Evolutionary conservation across 2,329 filamentous ascomycete species (phyloP).

Genomic region (Pseudodiploospora longispora): DNA sequence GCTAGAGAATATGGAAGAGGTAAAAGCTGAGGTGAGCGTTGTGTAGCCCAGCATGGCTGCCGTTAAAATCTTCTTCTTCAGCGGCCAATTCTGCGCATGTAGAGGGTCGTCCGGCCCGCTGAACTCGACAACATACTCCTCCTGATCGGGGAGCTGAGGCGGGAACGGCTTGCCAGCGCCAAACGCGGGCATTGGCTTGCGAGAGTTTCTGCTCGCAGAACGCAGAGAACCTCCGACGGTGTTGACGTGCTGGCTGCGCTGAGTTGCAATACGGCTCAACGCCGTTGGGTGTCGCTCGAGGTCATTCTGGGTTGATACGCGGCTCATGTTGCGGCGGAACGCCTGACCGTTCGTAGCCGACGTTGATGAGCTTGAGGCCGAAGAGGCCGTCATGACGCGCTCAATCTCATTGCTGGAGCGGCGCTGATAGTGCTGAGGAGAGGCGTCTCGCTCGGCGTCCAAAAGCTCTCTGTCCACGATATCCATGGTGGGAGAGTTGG

Average conservation of each 20-base stretch:
- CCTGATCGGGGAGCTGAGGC: slow-evolving; percentile 57
- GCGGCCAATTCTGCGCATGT: slow-evolving; percentile 81
- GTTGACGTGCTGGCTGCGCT: slow-evolving; percentile 59
- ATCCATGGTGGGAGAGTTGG: slow-evolving; percentile 25
- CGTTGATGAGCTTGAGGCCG: slow-evolving; percentile 41
- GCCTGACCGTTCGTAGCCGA: slow-evolving; percentile 26
- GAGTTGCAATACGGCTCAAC: slow-evolving; percentile 63
- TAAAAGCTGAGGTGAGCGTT: slow-evolving; percentile 63
- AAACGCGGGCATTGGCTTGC: slow-evolving; percentile 57
- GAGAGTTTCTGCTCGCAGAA: slow-evolving; percentile 38
- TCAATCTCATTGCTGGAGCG: slow-evolving; percentile 49
- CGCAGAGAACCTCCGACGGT: slow-evolving; percentile 54
- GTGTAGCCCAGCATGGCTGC: slow-evolving; percentile 64
- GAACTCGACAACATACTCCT: slow-evolving; percentile 79
- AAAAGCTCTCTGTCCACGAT: slow-evolving; percentile 44
- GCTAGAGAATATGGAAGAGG: slow-evolving; percentile 66
- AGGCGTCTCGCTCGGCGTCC: slow-evolving; percentile 48
- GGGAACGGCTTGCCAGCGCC: slow-evolving; percentile 70
- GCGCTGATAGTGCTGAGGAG: slow-evolving; percentile 28
- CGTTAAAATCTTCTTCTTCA: slow-evolving; percentile 66
- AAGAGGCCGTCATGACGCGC: slow-evolving; percentile 47
- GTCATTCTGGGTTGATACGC: slow-evolving; percentile 57
- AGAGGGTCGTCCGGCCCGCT: slow-evolving; percentile 75
- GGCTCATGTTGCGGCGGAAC: slow-evolving; percentile 43
- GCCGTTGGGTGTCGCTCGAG: slow-evolving; percentile 63